Evolutionary conservation across 1,284 basidiomycete genomes (phyloP).

Genomic region (Xanthoconium separans): DNA sequence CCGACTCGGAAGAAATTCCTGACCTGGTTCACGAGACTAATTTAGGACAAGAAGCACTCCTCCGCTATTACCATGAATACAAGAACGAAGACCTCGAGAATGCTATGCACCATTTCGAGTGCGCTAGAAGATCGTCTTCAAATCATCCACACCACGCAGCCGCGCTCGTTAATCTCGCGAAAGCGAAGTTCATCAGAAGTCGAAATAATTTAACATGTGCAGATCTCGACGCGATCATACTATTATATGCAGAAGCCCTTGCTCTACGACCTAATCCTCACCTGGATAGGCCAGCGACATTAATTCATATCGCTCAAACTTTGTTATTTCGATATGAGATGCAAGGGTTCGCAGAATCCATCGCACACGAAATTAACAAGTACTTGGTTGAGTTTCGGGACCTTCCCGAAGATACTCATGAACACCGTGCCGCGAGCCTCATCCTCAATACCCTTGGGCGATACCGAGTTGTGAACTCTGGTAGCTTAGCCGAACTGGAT

Average conservation of each 20-base stretch:
- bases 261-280: neutral
- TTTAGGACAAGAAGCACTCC: constrained; percentile 1
- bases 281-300: neutral
- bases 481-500: neutral
- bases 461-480: neutral
- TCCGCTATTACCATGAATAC: neutral
- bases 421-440: neutral
- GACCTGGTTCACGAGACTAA: constrained; percentile 1
- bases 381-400: neutral
- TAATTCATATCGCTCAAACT: neutral
- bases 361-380: neutral
- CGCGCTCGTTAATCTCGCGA: constrained; percentile 13
- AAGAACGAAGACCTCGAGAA: neutral
- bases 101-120: constrained; percentile 6
- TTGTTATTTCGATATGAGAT: neutral
- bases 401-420: neutral
- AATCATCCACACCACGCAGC: neutral
- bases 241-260: constrained; percentile 1
- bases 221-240: neutral
- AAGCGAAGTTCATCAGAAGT: neutral
- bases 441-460: neutral
- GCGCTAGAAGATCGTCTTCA: neutral
- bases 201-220: neutral
- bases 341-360: neutral
- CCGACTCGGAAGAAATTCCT: neutral